These are phyloP conservation scores for Kodamaea sp. DNA, from an alignment of 1,139 yeast species.

Conservation along the genomic window DNA sequence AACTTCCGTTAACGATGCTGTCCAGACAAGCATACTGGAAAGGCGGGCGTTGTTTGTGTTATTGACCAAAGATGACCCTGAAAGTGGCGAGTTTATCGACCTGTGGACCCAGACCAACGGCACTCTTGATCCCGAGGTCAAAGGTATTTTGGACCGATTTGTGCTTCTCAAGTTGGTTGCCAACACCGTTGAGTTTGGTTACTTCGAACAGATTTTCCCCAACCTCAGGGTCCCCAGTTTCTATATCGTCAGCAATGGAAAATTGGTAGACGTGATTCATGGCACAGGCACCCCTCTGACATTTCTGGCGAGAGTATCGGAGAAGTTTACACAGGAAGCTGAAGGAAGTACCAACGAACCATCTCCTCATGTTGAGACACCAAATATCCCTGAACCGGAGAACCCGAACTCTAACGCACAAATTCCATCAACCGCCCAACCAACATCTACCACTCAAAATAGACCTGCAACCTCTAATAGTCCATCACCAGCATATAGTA, in stretches of 20 bases:
- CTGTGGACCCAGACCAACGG: slow-evolving; percentile 5
- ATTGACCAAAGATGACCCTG: slow-evolving; percentile 25
- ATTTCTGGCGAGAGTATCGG: slow-evolving; percentile 1
- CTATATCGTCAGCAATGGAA: slow-evolving; percentile 48
- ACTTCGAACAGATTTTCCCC: slow-evolving; percentile 53
- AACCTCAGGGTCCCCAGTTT: slow-evolving; percentile 48
- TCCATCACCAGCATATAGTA: slow-evolving; percentile 1
- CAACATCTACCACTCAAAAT: slow-evolving; percentile 1
- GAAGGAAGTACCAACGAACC: background rate
- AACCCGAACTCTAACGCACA: background rate
- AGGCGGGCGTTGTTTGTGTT: slow-evolving; percentile 46
- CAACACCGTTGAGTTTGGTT: slow-evolving; percentile 47
- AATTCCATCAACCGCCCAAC: slow-evolving; percentile 2
- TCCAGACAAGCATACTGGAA: slow-evolving; percentile 33
- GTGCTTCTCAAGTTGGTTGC: slow-evolving; percentile 48
- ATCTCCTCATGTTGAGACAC: slow-evolving; percentile 11
- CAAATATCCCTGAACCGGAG: no score
- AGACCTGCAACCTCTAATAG: background rate
- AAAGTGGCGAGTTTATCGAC: slow-evolving; percentile 3
- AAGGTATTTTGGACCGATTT: slow-evolving; percentile 19
- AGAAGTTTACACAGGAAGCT: background rate
- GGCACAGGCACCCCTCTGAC: slow-evolving; percentile 23
- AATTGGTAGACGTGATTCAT: slow-evolving; percentile 44
- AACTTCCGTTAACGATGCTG: slow-evolving; percentile 43
- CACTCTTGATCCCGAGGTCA: slow-evolving; percentile 4